phyloP scores from a whole-genome alignment of 495 filamentous ascomycete genomes.

The Neurospora sp. region DNA sequence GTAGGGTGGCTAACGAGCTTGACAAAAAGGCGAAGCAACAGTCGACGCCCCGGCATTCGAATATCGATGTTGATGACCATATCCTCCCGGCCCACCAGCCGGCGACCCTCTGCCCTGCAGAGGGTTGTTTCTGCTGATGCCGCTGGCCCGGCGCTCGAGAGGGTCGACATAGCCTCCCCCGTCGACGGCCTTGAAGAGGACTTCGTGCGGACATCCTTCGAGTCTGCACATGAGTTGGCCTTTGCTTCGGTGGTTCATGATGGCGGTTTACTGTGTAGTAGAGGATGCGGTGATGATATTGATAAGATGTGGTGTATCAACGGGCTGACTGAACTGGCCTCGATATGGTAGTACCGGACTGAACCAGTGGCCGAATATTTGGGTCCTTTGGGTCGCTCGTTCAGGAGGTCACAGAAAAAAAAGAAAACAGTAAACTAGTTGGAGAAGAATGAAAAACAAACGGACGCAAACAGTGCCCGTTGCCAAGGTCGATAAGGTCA shows the following conservation, averaged over 20 bases:
- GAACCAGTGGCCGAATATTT: background rate
- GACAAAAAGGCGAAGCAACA: constrained; percentile 14
- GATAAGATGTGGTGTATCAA: background rate
- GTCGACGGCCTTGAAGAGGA: constrained; percentile 15
- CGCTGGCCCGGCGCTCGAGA: constrained; percentile 3
- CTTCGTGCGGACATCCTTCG: constrained; percentile 16
- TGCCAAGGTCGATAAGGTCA: background rate
- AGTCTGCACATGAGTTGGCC: constrained; percentile 6
- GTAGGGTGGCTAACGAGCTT: constrained; percentile 9
- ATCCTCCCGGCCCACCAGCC: constrained; percentile 3
- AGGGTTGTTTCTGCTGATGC: background rate
- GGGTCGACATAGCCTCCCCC: constrained; percentile 6
- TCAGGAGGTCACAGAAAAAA: background rate
- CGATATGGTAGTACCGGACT: background rate
- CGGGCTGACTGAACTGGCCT: background rate
- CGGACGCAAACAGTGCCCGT: background rate
- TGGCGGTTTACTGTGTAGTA: background rate
- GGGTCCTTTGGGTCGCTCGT: background rate
- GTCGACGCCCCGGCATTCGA: constrained; percentile 4
- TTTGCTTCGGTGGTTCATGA: background rate
- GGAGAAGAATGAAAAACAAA: background rate
- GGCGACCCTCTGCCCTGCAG: constrained; percentile 1
- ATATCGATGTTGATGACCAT: constrained; percentile 6
- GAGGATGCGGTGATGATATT: background rate
- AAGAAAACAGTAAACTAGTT: background rate